Evolutionary conservation across 306 rosid genomes (phyloP), one percentile per base, ranked within the genome.

Genomic region (Amphicarpaea edgeworthii): DNA sequence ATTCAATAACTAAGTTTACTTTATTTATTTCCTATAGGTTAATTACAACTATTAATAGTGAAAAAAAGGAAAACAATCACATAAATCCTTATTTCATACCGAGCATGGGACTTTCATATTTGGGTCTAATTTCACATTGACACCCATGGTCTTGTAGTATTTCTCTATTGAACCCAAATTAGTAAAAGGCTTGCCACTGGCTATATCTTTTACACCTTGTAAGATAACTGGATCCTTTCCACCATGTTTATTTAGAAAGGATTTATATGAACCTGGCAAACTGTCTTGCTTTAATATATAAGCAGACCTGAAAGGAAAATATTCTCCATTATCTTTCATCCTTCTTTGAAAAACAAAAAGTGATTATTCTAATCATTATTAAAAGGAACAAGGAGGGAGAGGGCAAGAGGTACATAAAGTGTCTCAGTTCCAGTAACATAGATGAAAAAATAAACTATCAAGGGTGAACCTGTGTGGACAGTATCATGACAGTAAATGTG

Each of bases 241-340:
- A 61, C 99, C 98, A 77, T 96, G 98, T 71, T 82, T 89, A 79
- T 86, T 90, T 83, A 96, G 99, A 87, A 96, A 96, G 41, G 98
- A 96, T 77, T 90, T 96, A 77, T 92, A 96, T 28, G 98, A 89
- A 50, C 89, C 86, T 28, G 98, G 96, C 82, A 96, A 91, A 83
- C 99, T 96, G 12, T 92, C 98, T 87, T 90, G 99, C 88, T 90
- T 89, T 84, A 96, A 69, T 82, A 96, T 87, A 88, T 92, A 96
- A 70, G 98, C 97, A 66, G 96, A 96, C 91, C 98, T 96, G 96
- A 75, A 81, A 79, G 14, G 59, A 76, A 45, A 23, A 62, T 47
- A 42, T 40, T 79, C 40, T 58, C 50, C 42, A 51, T 40, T 8
- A 40, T 62, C 20, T 24, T 42, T 68, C 55, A 42, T 16, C 46